Conservation (phyloP, 2,329 filamentous ascomycete species). For the Atkinsonella texensis region DNA sequence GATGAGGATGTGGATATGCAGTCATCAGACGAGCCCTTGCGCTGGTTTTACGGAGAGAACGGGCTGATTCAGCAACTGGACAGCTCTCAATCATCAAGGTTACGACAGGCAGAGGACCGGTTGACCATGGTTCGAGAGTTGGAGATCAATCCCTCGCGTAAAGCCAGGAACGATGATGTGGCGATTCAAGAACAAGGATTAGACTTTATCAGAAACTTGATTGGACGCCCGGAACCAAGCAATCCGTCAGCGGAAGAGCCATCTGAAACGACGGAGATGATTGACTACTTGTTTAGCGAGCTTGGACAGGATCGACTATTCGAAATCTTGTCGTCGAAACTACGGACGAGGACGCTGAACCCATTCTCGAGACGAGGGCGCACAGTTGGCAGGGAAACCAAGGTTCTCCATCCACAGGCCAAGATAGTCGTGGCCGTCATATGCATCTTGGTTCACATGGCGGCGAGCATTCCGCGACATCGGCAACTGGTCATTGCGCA, state of each 20-base stretch:
- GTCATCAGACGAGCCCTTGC: slow-evolving; percentile 30
- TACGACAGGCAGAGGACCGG: slow-evolving; percentile 38
- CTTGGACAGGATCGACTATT: slow-evolving; percentile 71
- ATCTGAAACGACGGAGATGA: slow-evolving; percentile 54
- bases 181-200: slow-evolving; percentile 85
- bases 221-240: slow-evolving; percentile 47
- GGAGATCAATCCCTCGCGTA: slow-evolving; percentile 55
- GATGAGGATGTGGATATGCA: slow-evolving; percentile 49
- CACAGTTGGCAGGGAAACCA: slow-evolving; percentile 26
- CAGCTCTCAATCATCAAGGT: slow-evolving; percentile 24
- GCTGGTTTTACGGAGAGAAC: slow-evolving; percentile 22
- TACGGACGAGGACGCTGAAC: slow-evolving; percentile 49
- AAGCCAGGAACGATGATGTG: slow-evolving; percentile 64
- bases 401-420: slow-evolving; percentile 43
- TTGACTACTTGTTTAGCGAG: slow-evolving; percentile 68
- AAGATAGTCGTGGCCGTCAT: slow-evolving; percentile 70
- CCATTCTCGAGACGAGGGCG: slow-evolving; percentile 34
- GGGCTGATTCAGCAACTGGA: slow-evolving; percentile 22
- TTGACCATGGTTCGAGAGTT: slow-evolving; percentile 45
- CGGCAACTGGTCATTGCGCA: slow-evolving; percentile 68
- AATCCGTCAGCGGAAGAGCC: slow-evolving; percentile 33
- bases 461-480: slow-evolving; percentile 68
- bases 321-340: slow-evolving; percentile 66
- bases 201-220: slow-evolving; percentile 80
- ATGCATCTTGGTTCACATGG: slow-evolving; percentile 78